Evolutionary conservation across 2,329 filamentous ascomycete species (phyloP), one percentile per base, ranked within the genome.

Genomic region (Aspergillus pseudoviridinutans): DNA sequence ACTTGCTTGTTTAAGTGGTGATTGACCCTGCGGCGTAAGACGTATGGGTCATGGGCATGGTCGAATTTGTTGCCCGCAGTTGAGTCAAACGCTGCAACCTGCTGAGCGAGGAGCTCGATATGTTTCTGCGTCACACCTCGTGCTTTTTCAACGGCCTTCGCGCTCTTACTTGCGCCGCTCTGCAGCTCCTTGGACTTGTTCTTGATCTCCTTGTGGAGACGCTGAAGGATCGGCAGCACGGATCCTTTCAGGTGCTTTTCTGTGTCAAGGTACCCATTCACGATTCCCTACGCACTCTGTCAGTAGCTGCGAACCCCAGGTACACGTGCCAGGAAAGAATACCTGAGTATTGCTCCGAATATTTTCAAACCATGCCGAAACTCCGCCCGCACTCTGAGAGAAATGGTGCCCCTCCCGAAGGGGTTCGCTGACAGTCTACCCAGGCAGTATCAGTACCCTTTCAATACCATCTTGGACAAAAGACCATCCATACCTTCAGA

Each of bases 191-290:
- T 97, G 62, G 85, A 83, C 80, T 97, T 97, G 79, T 89, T 87
- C 83, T 97, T 99, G 81, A 99, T 94, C 74, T 97, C 94, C 73
- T 91, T 88, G 79, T 97, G 92, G 51, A 99, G 82, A 53, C 92
- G 89, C 67, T 95, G 91, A 70, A 99, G 87, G 62, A 93, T 87
- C 41, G 93, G 94, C 22, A 96, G 82, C 29, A 97, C 89, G 14
- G 87, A 87, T 58, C 87, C 88, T 77, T 93, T 96, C 64, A 99
- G 83, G 66, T 87, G 90, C 80, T 94, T 94, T 67, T 94, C 92
- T 5, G 92, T 96, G 74, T 97, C 93, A 66, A 88, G 79, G 74
- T 97, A 93, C 70, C 90, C 88, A 75, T 94, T 96, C 68, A 92
- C 86, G 68, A 97, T 84, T 49, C 88, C 90, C 83, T 96, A 63